Evolutionary conservation across 352 stramenopile species (phyloP).

Genomic region (Globisporangium paddicum): DNA sequence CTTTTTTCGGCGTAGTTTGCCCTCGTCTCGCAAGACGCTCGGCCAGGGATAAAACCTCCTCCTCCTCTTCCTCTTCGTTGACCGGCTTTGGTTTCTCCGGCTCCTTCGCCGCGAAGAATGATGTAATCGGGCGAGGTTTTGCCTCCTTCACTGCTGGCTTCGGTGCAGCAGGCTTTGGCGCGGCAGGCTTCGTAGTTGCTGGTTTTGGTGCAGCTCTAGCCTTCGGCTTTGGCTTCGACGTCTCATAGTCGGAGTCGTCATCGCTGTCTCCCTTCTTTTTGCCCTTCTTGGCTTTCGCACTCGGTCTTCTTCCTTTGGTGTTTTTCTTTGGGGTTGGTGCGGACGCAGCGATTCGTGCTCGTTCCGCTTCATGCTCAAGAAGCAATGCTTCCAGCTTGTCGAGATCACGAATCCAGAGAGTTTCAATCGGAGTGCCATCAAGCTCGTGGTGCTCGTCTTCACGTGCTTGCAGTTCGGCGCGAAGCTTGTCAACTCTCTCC

Average conservation of each 20-base stretch:
- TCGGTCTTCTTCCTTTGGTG: conserved; percentile 31
- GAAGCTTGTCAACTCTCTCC: conserved; percentile 91
- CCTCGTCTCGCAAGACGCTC: conserved; percentile 58
- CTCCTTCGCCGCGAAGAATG: conserved; percentile 48
- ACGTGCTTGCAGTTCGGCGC: conserved; percentile 82
- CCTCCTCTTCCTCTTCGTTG: conserved; percentile 37
- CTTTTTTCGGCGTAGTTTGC: conserved; percentile 43
- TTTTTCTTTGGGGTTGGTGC: conserved; percentile 57
- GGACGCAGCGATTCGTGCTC: conserved; percentile 46
- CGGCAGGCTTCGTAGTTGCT: conserved; percentile 13
- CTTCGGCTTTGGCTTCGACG: conserved; percentile 41
- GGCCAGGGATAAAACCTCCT: conserved; percentile 69
- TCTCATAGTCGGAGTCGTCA: conserved; percentile 64
- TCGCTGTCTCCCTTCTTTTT: conserved; percentile 32
- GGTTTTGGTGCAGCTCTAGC: conserved; percentile 24
- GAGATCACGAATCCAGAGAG: conserved; percentile 94
- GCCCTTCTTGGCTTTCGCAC: conserved; percentile 50
- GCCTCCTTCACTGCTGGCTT: conserved; percentile 21
- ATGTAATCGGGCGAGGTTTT: conserved; percentile 26
- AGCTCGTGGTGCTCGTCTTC: conserved; percentile 85
- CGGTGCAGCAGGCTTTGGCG: conserved; percentile 16
- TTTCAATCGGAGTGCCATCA: conserved; percentile 71
- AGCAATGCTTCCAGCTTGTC: conserved; percentile 83
- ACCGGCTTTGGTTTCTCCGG: conserved; percentile 14
- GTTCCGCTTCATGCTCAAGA: conserved; percentile 55